phyloP scores from a whole-genome alignment of 768 basidiomycete genomes.

The Mycena amicta region DNA sequence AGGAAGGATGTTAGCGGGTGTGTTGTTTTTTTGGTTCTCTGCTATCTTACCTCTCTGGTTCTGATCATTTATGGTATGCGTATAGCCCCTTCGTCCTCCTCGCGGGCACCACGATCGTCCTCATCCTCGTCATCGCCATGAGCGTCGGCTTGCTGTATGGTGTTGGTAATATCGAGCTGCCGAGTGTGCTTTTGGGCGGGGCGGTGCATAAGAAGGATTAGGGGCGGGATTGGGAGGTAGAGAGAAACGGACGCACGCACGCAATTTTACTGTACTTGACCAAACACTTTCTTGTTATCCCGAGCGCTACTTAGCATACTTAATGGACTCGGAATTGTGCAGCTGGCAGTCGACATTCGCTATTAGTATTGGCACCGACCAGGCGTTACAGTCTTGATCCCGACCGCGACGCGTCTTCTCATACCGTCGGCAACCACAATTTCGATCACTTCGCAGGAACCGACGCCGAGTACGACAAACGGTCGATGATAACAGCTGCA shows the following conservation, averaged over 20 bases:
- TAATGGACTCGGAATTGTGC: no score
- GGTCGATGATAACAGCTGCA: no score
- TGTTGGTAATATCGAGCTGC: constrained; percentile 64
- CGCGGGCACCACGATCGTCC: constrained; percentile 63
- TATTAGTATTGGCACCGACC: no score
- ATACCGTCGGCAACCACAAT: no score
- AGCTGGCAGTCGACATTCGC: no score
- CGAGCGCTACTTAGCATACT: constrained; percentile 9
- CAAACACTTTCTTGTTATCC: neutral
- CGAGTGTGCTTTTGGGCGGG: constrained; percentile 73
- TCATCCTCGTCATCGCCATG: constrained; percentile 68
- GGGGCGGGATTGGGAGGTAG: neutral
- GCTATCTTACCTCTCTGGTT: no score
- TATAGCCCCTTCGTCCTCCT: constrained; percentile 75
- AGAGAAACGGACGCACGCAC: neutral
- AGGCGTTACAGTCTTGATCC: no score
- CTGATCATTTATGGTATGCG: neutral
- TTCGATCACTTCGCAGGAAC: no score
- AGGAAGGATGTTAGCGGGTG: constrained; percentile 81
- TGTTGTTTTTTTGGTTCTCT: no score
- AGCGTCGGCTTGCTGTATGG: constrained; percentile 67
- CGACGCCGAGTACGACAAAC: no score
- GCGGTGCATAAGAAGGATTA: constrained; percentile 60
- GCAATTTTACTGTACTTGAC: neutral
- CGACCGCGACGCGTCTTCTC: no score